Evolutionary conservation across 108 stramenopile genomes (phyloP).

Genomic region (Nitzschia sp.): DNA sequence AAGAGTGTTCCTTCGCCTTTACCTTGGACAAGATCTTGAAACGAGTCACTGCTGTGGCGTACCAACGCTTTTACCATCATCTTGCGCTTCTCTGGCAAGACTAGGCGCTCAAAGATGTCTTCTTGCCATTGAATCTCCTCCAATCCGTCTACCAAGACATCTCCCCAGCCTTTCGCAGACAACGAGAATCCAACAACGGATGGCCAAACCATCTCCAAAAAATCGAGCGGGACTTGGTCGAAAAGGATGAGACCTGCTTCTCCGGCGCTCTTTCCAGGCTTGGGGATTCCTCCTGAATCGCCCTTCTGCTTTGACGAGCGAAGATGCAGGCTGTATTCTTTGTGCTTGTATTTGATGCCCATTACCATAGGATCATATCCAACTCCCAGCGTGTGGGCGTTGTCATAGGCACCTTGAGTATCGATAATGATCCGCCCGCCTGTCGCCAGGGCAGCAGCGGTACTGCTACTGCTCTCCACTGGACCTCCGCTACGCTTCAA

Average conservation of each 20-base stretch:
- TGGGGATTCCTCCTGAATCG: neutral
- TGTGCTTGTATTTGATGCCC: conserved; percentile 56
- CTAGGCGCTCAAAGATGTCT: conserved; percentile 56
- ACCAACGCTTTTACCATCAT: conserved; percentile 68
- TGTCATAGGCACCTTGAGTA: conserved; percentile 54
- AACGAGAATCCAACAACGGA: conserved; percentile 65
- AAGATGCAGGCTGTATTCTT: conserved; percentile 59
- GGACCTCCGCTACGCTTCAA: conserved; percentile 39
- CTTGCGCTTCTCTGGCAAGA: conserved; percentile 55
- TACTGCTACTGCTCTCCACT: conserved; percentile 1
- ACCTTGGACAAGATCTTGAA: conserved; percentile 63
- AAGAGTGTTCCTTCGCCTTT: conserved; percentile 69
- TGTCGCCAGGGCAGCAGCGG: conserved; percentile 46
- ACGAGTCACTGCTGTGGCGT: conserved; percentile 19
- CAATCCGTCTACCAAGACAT: conserved; percentile 64
- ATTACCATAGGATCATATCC: conserved; percentile 71
- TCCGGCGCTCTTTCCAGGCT: conserved; percentile 3
- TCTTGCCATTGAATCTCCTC: conserved; percentile 50
- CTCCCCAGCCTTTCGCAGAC: conserved; percentile 65
- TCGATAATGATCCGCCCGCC: conserved; percentile 69
- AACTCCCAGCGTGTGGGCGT: conserved; percentile 47
- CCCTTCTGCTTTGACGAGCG: conserved; percentile 23
- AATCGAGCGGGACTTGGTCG: conserved; percentile 54
- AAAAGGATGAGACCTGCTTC: conserved; percentile 50
- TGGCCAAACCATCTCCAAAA: conserved; percentile 58